These are phyloP conservation scores for Blastocystis sp. DNA, from an alignment of 352 stramenopile genomes.

Conservation along the genomic window DNA sequence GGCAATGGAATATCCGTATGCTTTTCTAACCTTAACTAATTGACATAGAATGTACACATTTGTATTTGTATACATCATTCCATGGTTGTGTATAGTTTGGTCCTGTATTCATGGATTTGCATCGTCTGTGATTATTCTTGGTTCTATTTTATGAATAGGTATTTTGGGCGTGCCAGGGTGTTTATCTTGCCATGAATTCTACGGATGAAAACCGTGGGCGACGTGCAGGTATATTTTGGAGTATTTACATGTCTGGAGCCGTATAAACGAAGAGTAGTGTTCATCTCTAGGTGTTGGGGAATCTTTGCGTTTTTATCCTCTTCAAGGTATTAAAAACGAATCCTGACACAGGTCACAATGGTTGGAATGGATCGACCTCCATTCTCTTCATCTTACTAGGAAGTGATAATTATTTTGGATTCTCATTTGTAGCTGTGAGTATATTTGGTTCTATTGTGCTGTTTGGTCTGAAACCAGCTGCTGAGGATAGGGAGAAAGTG, in stretches of 20 bases:
- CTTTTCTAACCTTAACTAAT: neutral
- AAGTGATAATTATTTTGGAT: neutral
- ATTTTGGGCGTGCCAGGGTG: constrained; percentile 59
- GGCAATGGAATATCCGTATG: constrained; percentile 58
- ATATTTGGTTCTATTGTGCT: constrained; percentile 32
- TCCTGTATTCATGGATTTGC: constrained; percentile 54
- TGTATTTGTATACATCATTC: constrained; percentile 60
- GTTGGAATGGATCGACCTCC: constrained; percentile 54
- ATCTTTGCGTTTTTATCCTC: constrained; percentile 29
- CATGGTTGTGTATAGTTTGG: constrained; percentile 57
- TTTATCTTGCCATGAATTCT: constrained; percentile 56
- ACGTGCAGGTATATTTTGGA: constrained; percentile 57
- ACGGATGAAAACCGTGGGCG: constrained; percentile 42
- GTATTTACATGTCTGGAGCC: constrained; percentile 57
- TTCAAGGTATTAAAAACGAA: constrained; percentile 3
- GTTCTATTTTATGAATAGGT: neutral
- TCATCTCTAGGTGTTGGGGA: constrained; percentile 34
- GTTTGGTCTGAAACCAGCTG: constrained; percentile 21
- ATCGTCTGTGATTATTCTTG: neutral
- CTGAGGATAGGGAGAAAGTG: neutral
- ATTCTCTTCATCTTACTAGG: constrained; percentile 51
- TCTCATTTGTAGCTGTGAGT: constrained; percentile 24
- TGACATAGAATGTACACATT: constrained; percentile 50
- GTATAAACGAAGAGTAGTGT: neutral
- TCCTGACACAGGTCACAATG: neutral